phyloP scores from a whole-genome alignment of 1,284 basidiomycete species.

The Austroboletus niveus region DNA sequence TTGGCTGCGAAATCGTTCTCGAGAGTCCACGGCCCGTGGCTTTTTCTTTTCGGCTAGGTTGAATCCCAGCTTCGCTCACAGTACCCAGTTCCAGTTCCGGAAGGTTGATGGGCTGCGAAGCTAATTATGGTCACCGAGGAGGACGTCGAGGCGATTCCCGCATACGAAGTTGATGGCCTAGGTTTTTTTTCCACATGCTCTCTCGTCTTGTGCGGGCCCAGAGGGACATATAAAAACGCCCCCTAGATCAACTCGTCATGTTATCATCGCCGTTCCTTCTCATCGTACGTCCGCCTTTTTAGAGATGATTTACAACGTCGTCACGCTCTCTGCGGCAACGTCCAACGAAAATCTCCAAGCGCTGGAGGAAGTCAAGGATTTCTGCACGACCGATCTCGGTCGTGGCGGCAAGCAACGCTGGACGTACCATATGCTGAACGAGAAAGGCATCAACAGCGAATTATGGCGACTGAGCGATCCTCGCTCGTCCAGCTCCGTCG shows the following conservation, averaged over 20 bases:
- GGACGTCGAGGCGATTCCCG: slow-evolving; percentile 17
- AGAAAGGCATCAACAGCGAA: slow-evolving; percentile 47
- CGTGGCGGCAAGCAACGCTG: slow-evolving; percentile 50
- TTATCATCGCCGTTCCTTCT: slow-evolving; percentile 8
- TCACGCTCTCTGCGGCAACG: slow-evolving; percentile 44
- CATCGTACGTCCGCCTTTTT: background rate
- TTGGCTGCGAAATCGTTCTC: slow-evolving; percentile 11
- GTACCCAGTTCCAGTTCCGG: slow-evolving; percentile 18
- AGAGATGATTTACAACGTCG: slow-evolving; percentile 31
- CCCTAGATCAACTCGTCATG: slow-evolving; percentile 10
- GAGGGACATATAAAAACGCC: slow-evolving; percentile 22
- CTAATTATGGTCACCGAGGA: slow-evolving; percentile 30
- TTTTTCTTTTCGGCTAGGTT: slow-evolving; percentile 24
- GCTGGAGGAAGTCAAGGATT: slow-evolving; percentile 51
- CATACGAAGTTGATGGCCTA: slow-evolving; percentile 8
- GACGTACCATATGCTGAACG: slow-evolving; percentile 52
- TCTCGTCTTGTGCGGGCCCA: slow-evolving; percentile 12
- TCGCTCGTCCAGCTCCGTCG: slow-evolving; percentile 38
- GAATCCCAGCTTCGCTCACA: slow-evolving; percentile 27
- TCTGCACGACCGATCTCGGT: slow-evolving; percentile 57
- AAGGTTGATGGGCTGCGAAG: slow-evolving; percentile 13
- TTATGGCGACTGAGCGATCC: slow-evolving; percentile 40
- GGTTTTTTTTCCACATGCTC: slow-evolving; percentile 13
- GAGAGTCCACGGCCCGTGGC: slow-evolving; percentile 24
- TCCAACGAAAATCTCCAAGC: slow-evolving; percentile 49